Base-by-base conservation (phyloP, 1,284 basidiomycete species). In the Fomes fomentarius region DNA sequence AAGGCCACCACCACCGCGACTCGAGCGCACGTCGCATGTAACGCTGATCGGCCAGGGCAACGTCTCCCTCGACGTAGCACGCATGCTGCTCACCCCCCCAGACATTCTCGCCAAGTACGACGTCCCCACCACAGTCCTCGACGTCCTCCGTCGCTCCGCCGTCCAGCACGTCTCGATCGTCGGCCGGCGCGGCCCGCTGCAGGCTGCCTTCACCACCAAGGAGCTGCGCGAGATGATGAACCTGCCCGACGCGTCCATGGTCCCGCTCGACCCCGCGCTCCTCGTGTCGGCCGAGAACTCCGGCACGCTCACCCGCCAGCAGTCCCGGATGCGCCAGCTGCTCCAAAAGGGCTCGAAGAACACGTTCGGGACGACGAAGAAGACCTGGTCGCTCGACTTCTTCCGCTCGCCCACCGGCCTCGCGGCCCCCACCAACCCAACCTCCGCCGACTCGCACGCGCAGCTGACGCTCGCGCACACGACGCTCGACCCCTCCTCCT, bases 1-100 rank as follows among this genome's bases (percentile, higher is more conserved):
- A 0, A 69, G 73, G 8, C 76, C 83, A 0, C 68, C 78, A 0
- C 72, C 84, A 0, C 87, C 87, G 1, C 75, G 84, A 5, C 79
- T 98, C 0, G 76, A 84, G 30, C 76, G 76, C 28, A 72, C 84
- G 0, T 69, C 77, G 5, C 89, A 94, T 60, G 87, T 97, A 39
- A 86, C 92, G 0, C 76, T 99, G 43, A 89, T 99, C 42, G 96
- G 97, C 0, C 94, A 96, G 58, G 96, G 97, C 14, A 99, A 99
- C 66, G 97, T 99, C 45, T 92, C 96, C 4, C 77, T 99, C 21
- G 97, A 99, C 64, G 81, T 97, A 15, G 94, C 95, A 1, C 83
- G 97, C 4, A 94, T 98, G 69, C 81, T 99, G 1, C 84, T 99
- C 46, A 83, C 82, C 1, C 74, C 82, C 1, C 81, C 84, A 1